Percentiles rank a stretch among this genome's conserved stretches.
These are phyloP conservation scores for Paragyromitra xinjiangensis DNA, from an alignment of 495 filamentous ascomycete genomes.

Conservation along the genomic window DNA sequence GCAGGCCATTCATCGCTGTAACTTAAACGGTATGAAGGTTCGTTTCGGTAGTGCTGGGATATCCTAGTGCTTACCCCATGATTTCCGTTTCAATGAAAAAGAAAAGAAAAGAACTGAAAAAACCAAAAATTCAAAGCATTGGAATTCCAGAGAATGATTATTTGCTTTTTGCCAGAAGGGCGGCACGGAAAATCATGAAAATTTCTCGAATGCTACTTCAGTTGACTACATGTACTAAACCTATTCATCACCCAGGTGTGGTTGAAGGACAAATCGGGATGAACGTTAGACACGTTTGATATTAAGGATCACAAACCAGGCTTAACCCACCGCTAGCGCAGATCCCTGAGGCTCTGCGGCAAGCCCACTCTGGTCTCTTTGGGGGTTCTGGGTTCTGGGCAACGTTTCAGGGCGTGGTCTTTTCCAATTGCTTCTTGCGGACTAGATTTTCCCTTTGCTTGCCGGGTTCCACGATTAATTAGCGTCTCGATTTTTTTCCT, in stretches of 20 bases:
- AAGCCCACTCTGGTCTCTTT: background rate
- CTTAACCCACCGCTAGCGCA: conserved; percentile 24
- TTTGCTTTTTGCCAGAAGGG: background rate
- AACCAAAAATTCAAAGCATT: background rate
- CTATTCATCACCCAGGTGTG: too few species aligned
- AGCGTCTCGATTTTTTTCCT: conserved; percentile 12
- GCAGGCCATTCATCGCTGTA: conserved; percentile 1
- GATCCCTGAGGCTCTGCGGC: conserved; percentile 48
- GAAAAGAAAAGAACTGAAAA: background rate
- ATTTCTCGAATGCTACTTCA: background rate
- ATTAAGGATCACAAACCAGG: conserved; percentile 21
- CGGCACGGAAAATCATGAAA: background rate
- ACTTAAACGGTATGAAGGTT: conserved; percentile 1
- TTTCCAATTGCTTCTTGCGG: conserved; percentile 10
- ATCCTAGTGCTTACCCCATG: background rate
- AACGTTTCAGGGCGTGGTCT: conserved; percentile 18
- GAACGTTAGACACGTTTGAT: conserved; percentile 23
- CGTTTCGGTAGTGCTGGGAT: conserved; percentile 11
- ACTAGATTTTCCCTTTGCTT: background rate
- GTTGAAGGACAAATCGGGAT: conserved; percentile 4
- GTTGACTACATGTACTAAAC: background rate
- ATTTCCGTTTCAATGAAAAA: background rate
- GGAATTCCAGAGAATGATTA: background rate
- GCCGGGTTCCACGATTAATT: background rate
- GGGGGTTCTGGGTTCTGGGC: background rate